Evolutionary conservation across 306 rosid genomes (phyloP).

Genomic region (Cucumis cinereus): DNA sequence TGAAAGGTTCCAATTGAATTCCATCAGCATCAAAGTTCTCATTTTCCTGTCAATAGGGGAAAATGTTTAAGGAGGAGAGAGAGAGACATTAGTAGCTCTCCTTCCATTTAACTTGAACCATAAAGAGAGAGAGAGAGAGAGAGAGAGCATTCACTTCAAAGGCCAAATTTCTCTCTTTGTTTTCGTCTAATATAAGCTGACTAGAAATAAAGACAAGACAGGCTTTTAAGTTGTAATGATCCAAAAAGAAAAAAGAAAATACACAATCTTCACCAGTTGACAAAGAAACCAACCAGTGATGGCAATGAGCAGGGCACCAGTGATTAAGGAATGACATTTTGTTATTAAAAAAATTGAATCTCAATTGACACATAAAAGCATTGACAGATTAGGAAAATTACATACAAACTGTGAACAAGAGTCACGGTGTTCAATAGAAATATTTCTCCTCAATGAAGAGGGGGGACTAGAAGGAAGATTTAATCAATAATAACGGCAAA

Average conservation of each 20-base stretch:
- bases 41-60: constrained; percentile 2
- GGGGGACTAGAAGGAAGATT: not conserved
- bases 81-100: not conserved
- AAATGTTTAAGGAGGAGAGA: not conserved
- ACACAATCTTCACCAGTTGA: not conserved
- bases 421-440: not conserved
- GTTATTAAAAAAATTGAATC: not conserved
- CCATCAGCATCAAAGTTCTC: constrained; percentile 60
- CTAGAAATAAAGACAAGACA: not conserved
- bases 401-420: not conserved
- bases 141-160: not conserved
- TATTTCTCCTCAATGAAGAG: not conserved
- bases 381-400: not conserved
- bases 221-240: not conserved
- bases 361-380: not conserved
- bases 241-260: not conserved
- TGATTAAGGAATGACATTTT: not conserved
- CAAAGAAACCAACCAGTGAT: not conserved
- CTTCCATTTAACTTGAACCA: not conserved
- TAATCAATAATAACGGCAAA: not conserved
- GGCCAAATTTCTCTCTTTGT: not conserved
- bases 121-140: no score
- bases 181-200: not conserved
- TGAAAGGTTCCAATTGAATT: constrained; percentile 84
- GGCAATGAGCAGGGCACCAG: not conserved